Base-by-base conservation (phyloP, 2,329 filamentous ascomycete species). In the Aureobasidium zeae region DNA sequence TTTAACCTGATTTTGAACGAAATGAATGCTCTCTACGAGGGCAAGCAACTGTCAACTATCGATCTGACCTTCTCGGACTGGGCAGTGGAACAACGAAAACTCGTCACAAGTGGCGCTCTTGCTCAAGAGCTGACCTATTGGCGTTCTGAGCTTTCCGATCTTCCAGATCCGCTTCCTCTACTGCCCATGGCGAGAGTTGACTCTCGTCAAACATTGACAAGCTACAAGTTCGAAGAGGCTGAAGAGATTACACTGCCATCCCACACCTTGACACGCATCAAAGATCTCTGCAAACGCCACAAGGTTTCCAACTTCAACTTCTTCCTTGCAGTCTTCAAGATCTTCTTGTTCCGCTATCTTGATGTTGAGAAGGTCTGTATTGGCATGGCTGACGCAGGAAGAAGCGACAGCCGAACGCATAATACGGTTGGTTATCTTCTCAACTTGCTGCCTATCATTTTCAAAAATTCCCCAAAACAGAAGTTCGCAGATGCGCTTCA, bases 301-400 rank as follows among this genome's bases (percentile, higher is more conserved):
- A 52, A 49, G 26, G 31, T 42, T 12, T 57, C 54, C 0, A 25
- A 54, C 1, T 60, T 63, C 37, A 59, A 65, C 38, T 59, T 66
- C 48, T 57, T 62, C 49, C 52, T 68, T 3, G 55, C 59, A 4
- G 55, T 52, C 1, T 54, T 67, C 24, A 46, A 59, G 16, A 48
- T 50, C 1, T 42, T 67, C 3, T 50, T 67, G 0, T 49, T 46
- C 19, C 52, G 54, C 3, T 49, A 59, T 10, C 19, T 52, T 1
- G 51, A 55, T 1, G 44, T 36, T 1, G 50, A 58, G 0, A 60
- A 68, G 13, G 13, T 69, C 7, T 59, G 51, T 36, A 64, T 70
- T 36, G 66, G 66, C n/a, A 53, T 70, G 12, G 60, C 60, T 2
- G 64, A 69, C 46, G 62, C 59, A 1, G 57, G 55, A 24, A 57